Evolutionary conservation across 345 rosid species (phyloP), one percentile per base, ranked within the genome.

Genomic region (Populus simonii): DNA sequence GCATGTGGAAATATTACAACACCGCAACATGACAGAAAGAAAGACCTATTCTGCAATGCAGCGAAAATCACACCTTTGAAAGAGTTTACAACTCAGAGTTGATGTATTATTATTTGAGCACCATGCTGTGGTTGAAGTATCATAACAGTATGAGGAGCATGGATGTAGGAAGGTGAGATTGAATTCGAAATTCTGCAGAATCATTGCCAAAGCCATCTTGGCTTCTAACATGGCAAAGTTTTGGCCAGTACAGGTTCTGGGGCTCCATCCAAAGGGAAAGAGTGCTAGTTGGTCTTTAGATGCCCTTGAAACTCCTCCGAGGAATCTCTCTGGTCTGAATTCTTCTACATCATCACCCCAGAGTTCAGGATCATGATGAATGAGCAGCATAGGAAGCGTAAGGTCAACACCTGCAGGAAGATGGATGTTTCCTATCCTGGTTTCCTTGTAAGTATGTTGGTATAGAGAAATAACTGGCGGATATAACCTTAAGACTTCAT

Each of bases 71-170:
- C 18, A 63, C 45, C 6, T 6, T 4, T 7, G 22, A 35, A 15
- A 35, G 7, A 27, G 27, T 23, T 59, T 33, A 15, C 15, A 27
- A 29, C 69, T 68, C 70, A 33, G 74, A 80, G 63, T 71, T 79
- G 74, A 80, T 67, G 84, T 41, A 89, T 65, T 20, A 76, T 79
- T n/a, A 89, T 74, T 65, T 79, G 91, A 76, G 89, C 89, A 8
- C 92, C 89, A 47, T 86, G 84, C 59, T 78, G 89, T 63, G 93
- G 93, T 67, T 88, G 86, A 71, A 90, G 92, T 17, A 78, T 85
- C 77, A 85, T 74, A 33, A 82, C 78, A 20, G 88, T 83, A 17
- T 63, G 10, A 0, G 95, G 91, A 72, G 93, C 83, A 53, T 89
- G 96, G 8, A 78, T 66, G 84, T 87, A 88, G 9, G 92, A 80